Evolutionary conservation across 768 basidiomycete genomes (phyloP), one percentile per base, ranked within the genome.

Genomic region (Fibroporia radiculosa): DNA sequence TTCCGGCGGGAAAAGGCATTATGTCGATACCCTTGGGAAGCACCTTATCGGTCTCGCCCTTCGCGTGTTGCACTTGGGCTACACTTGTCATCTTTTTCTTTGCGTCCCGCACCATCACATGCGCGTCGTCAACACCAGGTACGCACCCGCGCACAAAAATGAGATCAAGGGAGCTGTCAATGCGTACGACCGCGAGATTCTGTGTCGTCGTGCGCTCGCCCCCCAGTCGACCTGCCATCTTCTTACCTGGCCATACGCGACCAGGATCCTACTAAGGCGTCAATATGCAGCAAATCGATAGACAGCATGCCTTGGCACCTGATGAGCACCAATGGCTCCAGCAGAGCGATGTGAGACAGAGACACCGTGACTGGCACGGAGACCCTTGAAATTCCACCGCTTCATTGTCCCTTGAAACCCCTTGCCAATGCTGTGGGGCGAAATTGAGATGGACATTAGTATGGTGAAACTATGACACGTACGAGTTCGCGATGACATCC

Each of bases 341-440:
- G 84, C 79, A 7, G 85, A 84, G 59, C 96, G 84, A 72, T 98
- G 96, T 7, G 90, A 90, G 52, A 93, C 60, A 49, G 96, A 97
- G 37, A 90, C 88, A 82, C 96, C 96, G 61, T 99, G 96, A 65
- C 90, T 89, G 1, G 92, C 93, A 36, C 82, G 78, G 24, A 93
- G 66, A 65, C 96, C 96, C 56, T 82, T 77, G 68, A 95, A 98
- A 26, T 84, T 83, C 82, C 91, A 93, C 37, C 90, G 74, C 62
- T 98, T 99, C 96, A 99, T 99, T 23, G 76, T 81, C 56, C 96
- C 96, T 51, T 91, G 87, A 65, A 93, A 97, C 6, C 96, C 96
- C 66, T 98, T 98, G 19, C 96, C 96, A 47, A 95, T 87, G 3
- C 93, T 99, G 45, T 36, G 18, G 13, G 19, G 36, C 23, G 16